A percentile compares a stretch with the other conserved stretches of the same genome.
phyloP scores from a whole-genome alignment of 306 rosid genomes.

The Adenanthera pavonina region DNA sequence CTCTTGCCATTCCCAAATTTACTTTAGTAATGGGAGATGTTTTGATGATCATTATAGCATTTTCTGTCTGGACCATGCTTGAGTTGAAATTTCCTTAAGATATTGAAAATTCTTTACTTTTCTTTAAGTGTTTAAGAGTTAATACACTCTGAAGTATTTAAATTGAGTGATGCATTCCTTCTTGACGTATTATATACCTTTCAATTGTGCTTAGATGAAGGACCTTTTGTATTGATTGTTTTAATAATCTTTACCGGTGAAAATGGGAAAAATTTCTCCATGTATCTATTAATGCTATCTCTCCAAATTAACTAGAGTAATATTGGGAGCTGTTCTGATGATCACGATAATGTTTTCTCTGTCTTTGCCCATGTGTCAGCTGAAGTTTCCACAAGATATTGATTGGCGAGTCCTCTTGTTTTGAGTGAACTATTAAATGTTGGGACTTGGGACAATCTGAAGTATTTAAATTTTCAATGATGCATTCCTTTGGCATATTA shows the following conservation, averaged over 20 bases:
- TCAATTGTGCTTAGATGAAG: not conserved
- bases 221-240: not conserved
- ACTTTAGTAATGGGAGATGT: not conserved
- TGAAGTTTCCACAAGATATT: not conserved
- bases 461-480: not conserved
- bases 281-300: not conserved
- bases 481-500: not conserved
- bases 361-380: not conserved
- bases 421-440: not conserved
- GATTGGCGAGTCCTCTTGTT: not conserved
- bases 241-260: not conserved
- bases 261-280: not conserved
- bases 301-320: not conserved
- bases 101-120: not conserved
- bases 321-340: not conserved
- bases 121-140: not conserved
- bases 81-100: constrained; percentile 4
- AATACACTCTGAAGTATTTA: not conserved
- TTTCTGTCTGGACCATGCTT: not conserved
- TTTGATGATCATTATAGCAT: not conserved
- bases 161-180: not conserved
- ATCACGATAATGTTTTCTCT: not conserved
- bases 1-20: not conserved
- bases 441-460: not conserved
- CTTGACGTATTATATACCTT: not conserved